These are phyloP conservation scores for Neofusicoccum ribis DNA, from an alignment of 2,329 filamentous ascomycete species.

Conservation along the genomic window DNA sequence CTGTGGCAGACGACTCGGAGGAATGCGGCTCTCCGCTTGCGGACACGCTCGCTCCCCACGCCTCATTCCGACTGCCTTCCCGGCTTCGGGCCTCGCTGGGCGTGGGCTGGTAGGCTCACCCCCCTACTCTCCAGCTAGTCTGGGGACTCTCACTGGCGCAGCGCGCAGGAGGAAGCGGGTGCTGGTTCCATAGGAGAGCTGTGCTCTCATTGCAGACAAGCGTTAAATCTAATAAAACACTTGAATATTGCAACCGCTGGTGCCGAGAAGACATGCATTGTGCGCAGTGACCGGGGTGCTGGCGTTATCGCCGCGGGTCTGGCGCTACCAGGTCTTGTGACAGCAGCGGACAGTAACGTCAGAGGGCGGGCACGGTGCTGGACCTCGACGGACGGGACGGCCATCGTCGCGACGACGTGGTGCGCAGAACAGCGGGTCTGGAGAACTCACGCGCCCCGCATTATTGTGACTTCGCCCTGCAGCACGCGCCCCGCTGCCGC, in stretches of 20 bases:
- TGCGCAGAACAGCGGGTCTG: slow-evolving; percentile 1
- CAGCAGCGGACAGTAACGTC: slow-evolving; percentile 13
- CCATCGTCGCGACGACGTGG: neutral
- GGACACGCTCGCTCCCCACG: slow-evolving; percentile 5
- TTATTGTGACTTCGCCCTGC: slow-evolving; percentile 10
- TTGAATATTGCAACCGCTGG: slow-evolving; percentile 5
- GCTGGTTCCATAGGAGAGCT: slow-evolving; percentile 12
- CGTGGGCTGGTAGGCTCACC: slow-evolving; percentile 18
- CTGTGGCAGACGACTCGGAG: slow-evolving; percentile 10
- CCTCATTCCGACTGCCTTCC: neutral
- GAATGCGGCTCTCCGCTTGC: slow-evolving; percentile 18
- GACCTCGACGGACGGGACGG: neutral
- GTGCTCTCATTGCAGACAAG: slow-evolving; percentile 11
- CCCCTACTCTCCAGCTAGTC: slow-evolving; percentile 17
- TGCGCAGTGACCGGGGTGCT: neutral
- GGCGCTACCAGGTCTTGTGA: slow-evolving; percentile 10
- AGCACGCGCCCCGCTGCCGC: slow-evolving; percentile 12
- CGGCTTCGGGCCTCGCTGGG: slow-evolving; percentile 15
- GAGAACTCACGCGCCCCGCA: slow-evolving; percentile 6
- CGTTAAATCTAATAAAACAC: slow-evolving; percentile 22
- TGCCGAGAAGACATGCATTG: neutral
- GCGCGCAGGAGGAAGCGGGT: slow-evolving; percentile 10
- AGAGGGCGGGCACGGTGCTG: neutral
- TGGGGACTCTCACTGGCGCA: neutral
- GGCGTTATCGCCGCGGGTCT: neutral